These are phyloP conservation scores for Umbelopsis ramanniana DNA, from an alignment of 192 early-diverging fungal species.

Conservation along the genomic window DNA sequence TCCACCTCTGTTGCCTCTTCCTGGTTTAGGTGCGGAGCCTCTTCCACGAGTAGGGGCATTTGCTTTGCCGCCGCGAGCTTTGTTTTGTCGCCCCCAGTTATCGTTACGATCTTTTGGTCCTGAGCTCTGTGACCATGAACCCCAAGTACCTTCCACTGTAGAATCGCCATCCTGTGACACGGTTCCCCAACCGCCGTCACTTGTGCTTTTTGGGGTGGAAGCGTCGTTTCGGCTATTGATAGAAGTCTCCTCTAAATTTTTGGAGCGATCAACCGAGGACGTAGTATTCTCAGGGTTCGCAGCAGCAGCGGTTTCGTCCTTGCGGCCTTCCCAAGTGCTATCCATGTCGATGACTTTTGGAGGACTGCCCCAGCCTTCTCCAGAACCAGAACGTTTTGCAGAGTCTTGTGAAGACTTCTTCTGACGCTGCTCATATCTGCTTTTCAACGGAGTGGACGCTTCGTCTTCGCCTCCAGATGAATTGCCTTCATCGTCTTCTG, in stretches of 20 bases:
- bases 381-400: background rate
- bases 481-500: conserved; percentile 10
- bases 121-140: background rate
- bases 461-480: background rate
- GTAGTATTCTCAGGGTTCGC: background rate
- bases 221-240: background rate
- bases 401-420: background rate
- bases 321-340: background rate
- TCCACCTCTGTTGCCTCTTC: background rate
- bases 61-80: background rate
- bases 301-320: background rate
- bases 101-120: background rate
- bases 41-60: background rate
- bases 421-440: background rate
- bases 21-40: background rate
- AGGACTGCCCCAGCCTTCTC: background rate
- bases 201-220: background rate
- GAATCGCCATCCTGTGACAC: background rate
- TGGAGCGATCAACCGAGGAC: background rate
- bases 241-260: background rate
- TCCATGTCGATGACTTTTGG: background rate
- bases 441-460: background rate
- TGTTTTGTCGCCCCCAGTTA: background rate
- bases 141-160: background rate
- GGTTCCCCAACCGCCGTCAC: background rate